Base-by-base conservation (phyloP, 2,329 filamentous ascomycete species). In the Byssoonygena ceratinophila region DNA sequence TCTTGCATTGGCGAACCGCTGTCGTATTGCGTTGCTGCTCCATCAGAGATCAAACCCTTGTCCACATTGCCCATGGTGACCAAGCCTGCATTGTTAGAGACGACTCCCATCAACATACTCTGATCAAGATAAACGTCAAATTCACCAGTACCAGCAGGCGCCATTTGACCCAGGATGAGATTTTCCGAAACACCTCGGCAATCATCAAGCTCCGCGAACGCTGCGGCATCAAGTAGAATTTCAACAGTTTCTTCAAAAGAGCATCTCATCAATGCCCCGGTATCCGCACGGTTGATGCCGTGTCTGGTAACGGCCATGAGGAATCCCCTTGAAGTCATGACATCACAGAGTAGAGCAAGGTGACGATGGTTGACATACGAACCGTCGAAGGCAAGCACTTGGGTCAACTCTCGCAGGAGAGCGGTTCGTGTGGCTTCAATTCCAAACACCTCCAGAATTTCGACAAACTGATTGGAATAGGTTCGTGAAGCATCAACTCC, bases 201-300 rank as follows among this genome's bases (percentile, higher is more conserved):
- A 70, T 98, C 92, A 65, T 98, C 92, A 29, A 98, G 78, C 70
- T 98, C 92, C 66, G 92, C 92, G 47, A 87, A 87, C 14, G 89
- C 88, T 22, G 92, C 92, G 56, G 92, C 94, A 66, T 98, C 92
- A 18, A 98, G 81, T 50, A 98, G 76, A 75, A 98, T 98, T 67
- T 98, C 94, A 37, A 98, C 92, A 0, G 92, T 98, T 70, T 98
- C 94, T 72, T 98, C 92, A 72, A 98, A 98, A 1, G 92, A 98
- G 77, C 94, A 98, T 69, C 92, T 85, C 92, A 98, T 98, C 63
- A 98, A 78, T 8, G 92, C 94, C 75, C 92, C 92, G 57, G 94
- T 98, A 66, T 98, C 92, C 23, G 91, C 88, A 63, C 92, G 83
- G 75, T 98, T 98, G 75, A 98, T 98, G 73, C 92, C 92, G 67